Conservation (phyloP, 225 moss, liverwort and hornwort genomes). For the Polytrichum formosum region DNA sequence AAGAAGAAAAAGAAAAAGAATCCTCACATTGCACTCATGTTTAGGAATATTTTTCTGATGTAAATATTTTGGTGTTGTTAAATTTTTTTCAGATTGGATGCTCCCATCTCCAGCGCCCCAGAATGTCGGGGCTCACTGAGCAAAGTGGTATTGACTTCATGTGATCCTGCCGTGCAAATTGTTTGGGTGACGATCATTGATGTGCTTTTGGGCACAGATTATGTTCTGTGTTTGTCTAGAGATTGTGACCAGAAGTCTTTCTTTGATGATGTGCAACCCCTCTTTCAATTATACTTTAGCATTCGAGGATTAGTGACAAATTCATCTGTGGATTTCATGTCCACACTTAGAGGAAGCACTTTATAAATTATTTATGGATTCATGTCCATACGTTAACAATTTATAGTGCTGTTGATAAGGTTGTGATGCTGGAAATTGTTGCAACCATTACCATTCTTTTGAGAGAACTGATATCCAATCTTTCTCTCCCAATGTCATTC, state of each 20-base stretch:
- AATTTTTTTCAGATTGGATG: neutral
- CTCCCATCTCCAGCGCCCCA: constrained; percentile 8
- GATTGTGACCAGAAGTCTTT: no score
- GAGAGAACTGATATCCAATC: neutral
- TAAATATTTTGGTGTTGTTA: no score
- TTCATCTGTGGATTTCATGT: neutral
- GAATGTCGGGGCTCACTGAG: constrained; percentile 9
- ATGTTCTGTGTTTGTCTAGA: no score
- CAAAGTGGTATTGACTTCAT: neutral
- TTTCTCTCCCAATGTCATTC: neutral
- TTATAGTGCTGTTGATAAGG: neutral
- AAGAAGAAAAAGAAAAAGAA: no score
- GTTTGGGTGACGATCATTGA: no score
- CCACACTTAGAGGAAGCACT: neutral
- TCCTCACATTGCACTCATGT: no score
- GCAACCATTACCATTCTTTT: neutral
- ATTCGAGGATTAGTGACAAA: neutral
- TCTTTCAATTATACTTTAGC: neutral
- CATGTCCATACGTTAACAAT: neutral
- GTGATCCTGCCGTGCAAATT: no score
- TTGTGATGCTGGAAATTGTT: neutral
- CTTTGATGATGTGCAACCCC: no score
- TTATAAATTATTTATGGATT: no score
- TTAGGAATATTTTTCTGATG: no score
- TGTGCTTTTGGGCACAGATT: no score